These are phyloP conservation scores for Cyclanthera cordifolia DNA, from an alignment of 306 rosid genomes.

Conservation along the genomic window DNA sequence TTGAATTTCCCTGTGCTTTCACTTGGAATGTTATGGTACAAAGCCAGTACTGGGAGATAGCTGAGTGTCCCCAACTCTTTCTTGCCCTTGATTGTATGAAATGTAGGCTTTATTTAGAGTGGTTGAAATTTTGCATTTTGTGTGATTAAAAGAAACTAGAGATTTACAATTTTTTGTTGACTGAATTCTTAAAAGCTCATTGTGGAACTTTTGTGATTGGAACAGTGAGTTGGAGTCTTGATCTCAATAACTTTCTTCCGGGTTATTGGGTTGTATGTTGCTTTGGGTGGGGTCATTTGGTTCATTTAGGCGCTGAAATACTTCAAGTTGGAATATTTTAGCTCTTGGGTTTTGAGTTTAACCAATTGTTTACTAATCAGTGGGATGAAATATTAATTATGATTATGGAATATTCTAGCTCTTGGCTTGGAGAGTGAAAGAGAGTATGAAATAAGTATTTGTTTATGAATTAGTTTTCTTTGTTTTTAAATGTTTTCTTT, in stretches of 20 bases:
- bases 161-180: conserved; percentile 3
- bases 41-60: conserved; percentile 9
- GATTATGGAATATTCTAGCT: too few species aligned
- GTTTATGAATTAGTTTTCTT: too few species aligned
- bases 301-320: neutral
- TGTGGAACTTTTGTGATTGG: neutral
- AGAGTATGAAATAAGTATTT: too few species aligned
- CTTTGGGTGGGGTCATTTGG: conserved; percentile 17
- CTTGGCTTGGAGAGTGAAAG: too few species aligned
- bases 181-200: neutral
- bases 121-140: neutral
- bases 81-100: conserved; percentile 6
- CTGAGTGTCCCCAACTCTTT: neutral
- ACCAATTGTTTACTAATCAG: neutral
- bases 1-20: neutral
- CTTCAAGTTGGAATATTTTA: too few species aligned
- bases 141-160: neutral
- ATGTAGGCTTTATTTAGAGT: neutral
- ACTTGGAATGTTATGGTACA: neutral
- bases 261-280: conserved; percentile 2
- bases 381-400: neutral
- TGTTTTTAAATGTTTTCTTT: too few species aligned
- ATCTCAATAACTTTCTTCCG: conserved; percentile 16
- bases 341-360: conserved; percentile 15
- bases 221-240: too few species aligned